phyloP scores from a whole-genome alignment of 169 alveolate genomes.

The Eimeria praecox region DNA sequence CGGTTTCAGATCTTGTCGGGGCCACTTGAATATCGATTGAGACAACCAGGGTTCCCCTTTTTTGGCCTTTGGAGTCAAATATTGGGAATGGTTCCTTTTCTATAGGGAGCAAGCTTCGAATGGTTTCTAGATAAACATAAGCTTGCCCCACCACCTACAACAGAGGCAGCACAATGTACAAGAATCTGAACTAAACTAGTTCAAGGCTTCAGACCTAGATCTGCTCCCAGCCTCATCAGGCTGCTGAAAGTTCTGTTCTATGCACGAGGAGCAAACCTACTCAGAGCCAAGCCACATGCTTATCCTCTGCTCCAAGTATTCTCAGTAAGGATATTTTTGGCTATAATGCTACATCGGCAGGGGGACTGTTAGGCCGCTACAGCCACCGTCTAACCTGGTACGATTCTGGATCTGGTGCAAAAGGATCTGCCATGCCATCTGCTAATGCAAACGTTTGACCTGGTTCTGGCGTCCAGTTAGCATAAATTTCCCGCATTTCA shows the following conservation, averaged over 20 bases:
- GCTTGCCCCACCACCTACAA: constrained; percentile 81
- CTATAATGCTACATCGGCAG: background rate
- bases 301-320: background rate
- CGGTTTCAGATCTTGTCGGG: constrained; percentile 39
- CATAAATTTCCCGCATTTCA: constrained; percentile 79
- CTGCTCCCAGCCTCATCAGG: background rate
- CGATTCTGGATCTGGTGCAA: constrained; percentile 81
- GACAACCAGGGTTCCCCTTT: constrained; percentile 65
- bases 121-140: constrained; percentile 73
- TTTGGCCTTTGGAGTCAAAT: constrained; percentile 79
- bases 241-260: background rate
- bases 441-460: constrained; percentile 40
- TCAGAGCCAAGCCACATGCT: background rate
- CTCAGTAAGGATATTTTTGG: background rate
- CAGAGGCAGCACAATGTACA: background rate
- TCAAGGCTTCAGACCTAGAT: background rate
- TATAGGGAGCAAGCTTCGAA: constrained; percentile 71
- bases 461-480: constrained; percentile 49
- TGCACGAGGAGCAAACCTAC: background rate
- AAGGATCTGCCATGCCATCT: constrained; percentile 71
- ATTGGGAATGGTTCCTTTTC: constrained; percentile 78
- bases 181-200: background rate
- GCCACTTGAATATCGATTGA: constrained; percentile 69
- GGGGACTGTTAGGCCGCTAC: background rate
- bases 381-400: constrained; percentile 47